A percentile compares a stretch with the other conserved stretches of the same genome.
Conservation (phyloP, 176 grass and related monocot genomes). For the Echinochloa phyllopogon region DNA sequence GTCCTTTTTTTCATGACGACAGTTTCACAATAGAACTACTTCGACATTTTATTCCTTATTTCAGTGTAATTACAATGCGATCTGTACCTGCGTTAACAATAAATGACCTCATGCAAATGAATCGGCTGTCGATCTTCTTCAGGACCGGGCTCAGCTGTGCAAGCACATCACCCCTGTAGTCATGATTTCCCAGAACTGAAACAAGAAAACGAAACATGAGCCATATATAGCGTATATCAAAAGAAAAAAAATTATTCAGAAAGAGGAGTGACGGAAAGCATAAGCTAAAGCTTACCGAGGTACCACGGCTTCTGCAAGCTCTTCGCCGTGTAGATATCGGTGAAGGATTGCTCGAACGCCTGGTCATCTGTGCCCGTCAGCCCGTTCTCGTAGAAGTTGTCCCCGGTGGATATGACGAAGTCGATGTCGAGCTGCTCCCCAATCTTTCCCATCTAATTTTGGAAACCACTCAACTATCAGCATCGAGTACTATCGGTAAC, state of each 20-base stretch:
- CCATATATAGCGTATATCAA: background rate
- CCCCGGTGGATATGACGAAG: conserved; percentile 86
- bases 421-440: conserved; percentile 74
- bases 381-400: conserved; percentile 87
- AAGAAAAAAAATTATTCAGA: background rate
- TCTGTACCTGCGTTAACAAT: conserved; percentile 72
- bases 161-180: conserved; percentile 78
- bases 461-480: background rate
- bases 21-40: background rate
- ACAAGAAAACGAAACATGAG: background rate
- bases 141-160: conserved; percentile 71
- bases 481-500: too few relatives aligned
- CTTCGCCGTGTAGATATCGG: conserved; percentile 68
- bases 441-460: conserved; percentile 72
- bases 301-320: conserved; percentile 72
- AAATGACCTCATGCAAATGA: conserved; percentile 83
- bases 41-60: background rate
- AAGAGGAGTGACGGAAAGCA: background rate
- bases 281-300: conserved; percentile 40
- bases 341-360: conserved; percentile 75
- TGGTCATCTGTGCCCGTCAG: conserved; percentile 66
- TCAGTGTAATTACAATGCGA: too few relatives aligned
- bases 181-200: conserved; percentile 87
- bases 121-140: conserved; percentile 63
- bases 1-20: too few relatives aligned